Evolutionary conservation across 306 rosid species (phyloP).

Genomic region (apple (Malus domestica)): DNA sequence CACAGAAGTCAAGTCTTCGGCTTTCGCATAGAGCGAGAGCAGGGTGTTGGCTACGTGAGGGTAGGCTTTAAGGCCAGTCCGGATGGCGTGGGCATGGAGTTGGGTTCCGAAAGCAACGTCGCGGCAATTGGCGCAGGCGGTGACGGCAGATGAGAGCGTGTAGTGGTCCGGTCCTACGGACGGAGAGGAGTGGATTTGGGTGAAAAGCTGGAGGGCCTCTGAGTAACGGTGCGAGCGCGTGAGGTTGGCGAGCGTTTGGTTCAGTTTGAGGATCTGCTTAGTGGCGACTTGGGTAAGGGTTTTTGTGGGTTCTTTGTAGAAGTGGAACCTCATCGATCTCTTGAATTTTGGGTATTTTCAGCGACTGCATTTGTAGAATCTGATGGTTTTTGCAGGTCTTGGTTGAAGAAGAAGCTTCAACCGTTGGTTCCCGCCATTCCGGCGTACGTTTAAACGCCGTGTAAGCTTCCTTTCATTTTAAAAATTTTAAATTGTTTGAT

Average conservation of each 20-base stretch:
- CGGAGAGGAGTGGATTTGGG: slow-evolving; percentile 40
- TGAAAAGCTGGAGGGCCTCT: slow-evolving; percentile 40
- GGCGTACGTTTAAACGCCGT: background rate
- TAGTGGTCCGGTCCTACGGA: slow-evolving; percentile 49
- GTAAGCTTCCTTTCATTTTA: too few species aligned
- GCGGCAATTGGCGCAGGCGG: slow-evolving; percentile 38
- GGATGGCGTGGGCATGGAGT: slow-evolving; percentile 45
- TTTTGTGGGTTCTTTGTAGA: slow-evolving; percentile 5
- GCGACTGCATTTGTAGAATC: background rate
- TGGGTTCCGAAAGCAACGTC: slow-evolving; percentile 37
- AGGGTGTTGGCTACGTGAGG: slow-evolving; percentile 60
- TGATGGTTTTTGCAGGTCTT: background rate
- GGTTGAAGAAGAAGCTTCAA: background rate
- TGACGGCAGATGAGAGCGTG: slow-evolving; percentile 53
- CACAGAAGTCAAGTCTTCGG: slow-evolving; percentile 33
- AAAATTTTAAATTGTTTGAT: too few species aligned
- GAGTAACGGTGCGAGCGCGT: slow-evolving; percentile 30
- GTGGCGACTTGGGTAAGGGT: background rate
- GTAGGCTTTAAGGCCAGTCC: slow-evolving; percentile 37
- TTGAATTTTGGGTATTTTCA: background rate
- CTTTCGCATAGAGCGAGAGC: slow-evolving; percentile 56
- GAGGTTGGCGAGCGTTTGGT: slow-evolving; percentile 38
- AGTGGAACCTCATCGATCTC: slow-evolving; percentile 14
- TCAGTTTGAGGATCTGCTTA: slow-evolving; percentile 35
- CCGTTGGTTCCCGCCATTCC: background rate